phyloP scores from a whole-genome alignment of 768 basidiomycete genomes.

The Tricholomella constricta region DNA sequence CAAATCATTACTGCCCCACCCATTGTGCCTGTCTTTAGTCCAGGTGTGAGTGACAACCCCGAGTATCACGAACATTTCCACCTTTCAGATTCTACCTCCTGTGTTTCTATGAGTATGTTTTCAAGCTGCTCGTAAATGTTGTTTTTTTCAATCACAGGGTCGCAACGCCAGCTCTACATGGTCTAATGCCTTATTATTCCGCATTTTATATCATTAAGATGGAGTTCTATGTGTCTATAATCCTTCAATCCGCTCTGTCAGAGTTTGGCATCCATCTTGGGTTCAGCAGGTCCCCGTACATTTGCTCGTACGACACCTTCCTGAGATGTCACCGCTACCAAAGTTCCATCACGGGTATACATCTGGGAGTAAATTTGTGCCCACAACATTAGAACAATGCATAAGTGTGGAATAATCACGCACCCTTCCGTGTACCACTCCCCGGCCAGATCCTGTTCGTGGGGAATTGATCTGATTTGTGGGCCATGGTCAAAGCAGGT shows the following conservation, averaged over 20 bases:
- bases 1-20: background rate
- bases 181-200: no score
- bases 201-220: background rate
- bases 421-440: slow-evolving; percentile 71
- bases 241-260: slow-evolving; percentile 17
- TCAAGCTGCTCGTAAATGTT: no score
- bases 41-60: no score
- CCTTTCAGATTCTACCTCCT: no score
- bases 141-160: no score
- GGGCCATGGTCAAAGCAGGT: background rate
- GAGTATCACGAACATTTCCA: no score
- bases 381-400: background rate
- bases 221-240: background rate
- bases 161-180: no score
- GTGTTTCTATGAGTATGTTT: no score
- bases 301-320: slow-evolving; percentile 76
- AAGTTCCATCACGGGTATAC: slow-evolving; percentile 63
- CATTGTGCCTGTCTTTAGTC: background rate
- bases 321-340: slow-evolving; percentile 78
- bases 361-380: slow-evolving; percentile 43
- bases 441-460: slow-evolving; percentile 64
- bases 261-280: slow-evolving; percentile 35
- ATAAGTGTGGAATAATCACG: slow-evolving; percentile 21
- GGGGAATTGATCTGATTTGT: slow-evolving; percentile 60
- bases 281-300: slow-evolving; percentile 41